Percentiles rank a stretch among this genome's conserved stretches.
Conservation (phyloP, 352 stramenopile species). For the Phytophthora idaei region DNA sequence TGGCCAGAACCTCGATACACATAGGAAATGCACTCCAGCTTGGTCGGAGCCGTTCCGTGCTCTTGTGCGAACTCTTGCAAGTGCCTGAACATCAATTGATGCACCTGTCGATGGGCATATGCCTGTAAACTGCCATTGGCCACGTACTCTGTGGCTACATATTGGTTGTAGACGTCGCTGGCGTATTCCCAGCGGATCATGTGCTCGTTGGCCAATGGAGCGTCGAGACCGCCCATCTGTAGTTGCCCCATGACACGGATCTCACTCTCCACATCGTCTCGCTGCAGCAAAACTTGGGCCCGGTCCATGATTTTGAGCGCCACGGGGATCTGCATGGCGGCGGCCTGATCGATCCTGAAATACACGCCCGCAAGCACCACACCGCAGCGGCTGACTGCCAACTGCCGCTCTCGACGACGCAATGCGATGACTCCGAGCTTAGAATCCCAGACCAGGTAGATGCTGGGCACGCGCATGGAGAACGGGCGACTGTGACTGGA, state of each 20-base stretch:
- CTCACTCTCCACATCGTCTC: conserved; percentile 84
- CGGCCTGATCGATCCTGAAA: conserved; percentile 58
- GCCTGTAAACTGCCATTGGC: conserved; percentile 78
- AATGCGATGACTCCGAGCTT: conserved; percentile 72
- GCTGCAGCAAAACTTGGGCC: conserved; percentile 65
- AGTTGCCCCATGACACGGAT: conserved; percentile 82
- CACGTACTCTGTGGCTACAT: conserved; percentile 85
- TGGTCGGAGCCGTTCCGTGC: conserved; percentile 62
- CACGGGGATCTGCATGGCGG: conserved; percentile 57
- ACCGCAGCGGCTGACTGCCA: conserved; percentile 79
- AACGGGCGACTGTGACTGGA: conserved; percentile 51
- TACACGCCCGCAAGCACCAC: conserved; percentile 82
- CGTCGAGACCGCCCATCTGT: conserved; percentile 76
- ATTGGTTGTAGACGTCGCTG: conserved; percentile 74
- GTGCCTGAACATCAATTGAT: conserved; percentile 69
- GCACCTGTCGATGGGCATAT: conserved; percentile 76
- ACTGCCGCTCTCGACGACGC: conserved; percentile 66
- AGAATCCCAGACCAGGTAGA: conserved; percentile 76
- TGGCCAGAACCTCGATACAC: conserved; percentile 74
- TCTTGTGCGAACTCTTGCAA: conserved; percentile 72
- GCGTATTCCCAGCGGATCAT: conserved; percentile 84
- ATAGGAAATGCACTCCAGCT: conserved; percentile 83
- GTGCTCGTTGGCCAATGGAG: conserved; percentile 69
- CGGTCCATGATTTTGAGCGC: conserved; percentile 88
- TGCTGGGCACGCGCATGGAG: conserved; percentile 61